Evolutionary conservation across 352 stramenopile genomes (phyloP).

Genomic region (Phytopythium oedochilum): DNA sequence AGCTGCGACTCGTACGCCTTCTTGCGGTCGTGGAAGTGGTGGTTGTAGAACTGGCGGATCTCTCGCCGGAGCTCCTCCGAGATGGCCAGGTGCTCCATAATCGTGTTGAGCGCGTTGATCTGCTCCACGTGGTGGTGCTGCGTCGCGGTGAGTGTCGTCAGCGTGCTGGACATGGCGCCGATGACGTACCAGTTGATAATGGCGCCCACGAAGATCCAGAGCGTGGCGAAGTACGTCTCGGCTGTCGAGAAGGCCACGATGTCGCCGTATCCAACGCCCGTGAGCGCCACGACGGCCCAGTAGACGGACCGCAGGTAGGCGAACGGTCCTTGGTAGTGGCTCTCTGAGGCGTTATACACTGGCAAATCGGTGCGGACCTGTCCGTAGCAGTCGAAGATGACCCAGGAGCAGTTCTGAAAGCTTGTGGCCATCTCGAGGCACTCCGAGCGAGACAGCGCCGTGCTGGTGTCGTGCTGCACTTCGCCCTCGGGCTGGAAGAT

Average conservation of each 20-base stretch:
- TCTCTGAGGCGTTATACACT: constrained; percentile 22
- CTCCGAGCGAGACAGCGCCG: constrained; percentile 16
- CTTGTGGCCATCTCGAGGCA: constrained; percentile 48
- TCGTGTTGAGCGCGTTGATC: constrained; percentile 55
- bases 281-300: constrained; percentile 71
- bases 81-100: constrained; percentile 57
- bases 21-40: constrained; percentile 53
- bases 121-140: constrained; percentile 69
- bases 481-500: constrained; percentile 4
- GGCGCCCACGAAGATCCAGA: constrained; percentile 72
- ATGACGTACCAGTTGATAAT: constrained; percentile 80
- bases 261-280: constrained; percentile 67
- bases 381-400: constrained; percentile 65
- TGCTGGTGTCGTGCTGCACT: not conserved
- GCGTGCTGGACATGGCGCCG: constrained; percentile 75
- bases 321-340: constrained; percentile 44
- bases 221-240: constrained; percentile 63
- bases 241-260: constrained; percentile 69
- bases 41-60: constrained; percentile 73
- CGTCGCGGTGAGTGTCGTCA: constrained; percentile 56
- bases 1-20: constrained; percentile 69
- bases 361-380: constrained; percentile 49
- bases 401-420: constrained; percentile 68
- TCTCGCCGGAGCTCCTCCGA: constrained; percentile 45
- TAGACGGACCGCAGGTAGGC: constrained; percentile 72